Evolutionary conservation across 2,329 filamentous ascomycete species (phyloP), one percentile per base, ranked within the genome.

Genomic region (Scleromitrula shiraiana): DNA sequence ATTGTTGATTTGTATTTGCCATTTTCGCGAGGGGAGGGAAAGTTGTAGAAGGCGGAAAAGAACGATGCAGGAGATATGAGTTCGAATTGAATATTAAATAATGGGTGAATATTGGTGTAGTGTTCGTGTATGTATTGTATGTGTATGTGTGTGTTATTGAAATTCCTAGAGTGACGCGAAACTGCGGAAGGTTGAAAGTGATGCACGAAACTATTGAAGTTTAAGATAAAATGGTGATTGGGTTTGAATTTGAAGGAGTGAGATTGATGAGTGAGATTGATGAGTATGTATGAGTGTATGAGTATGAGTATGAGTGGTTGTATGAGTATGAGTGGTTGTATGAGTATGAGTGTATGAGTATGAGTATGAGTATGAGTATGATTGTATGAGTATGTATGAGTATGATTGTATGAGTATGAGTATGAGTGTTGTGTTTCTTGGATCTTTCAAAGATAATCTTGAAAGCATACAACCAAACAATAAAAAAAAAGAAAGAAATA

Each of bases 11-110:
- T 22, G 41, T 43, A 20, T 50, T 46, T 38, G 47, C 50, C 58
- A 60, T 60, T 38, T 37, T 56, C 54, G 55, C 53, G 50, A 53
- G 37, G 44, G 48, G 43, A 49, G 43, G 38, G 30, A 36, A n/a
- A n/a, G n/a, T n/a, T n/a, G n/a, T n/a, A n/a, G n/a, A n/a, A n/a
- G n/a, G n/a, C n/a, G n/a, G n/a, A n/a, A n/a, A n/a, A n/a, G n/a
- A n/a, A n/a, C n/a, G n/a, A n/a, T n/a, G n/a, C n/a, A n/a, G n/a
- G n/a, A n/a, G n/a, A n/a, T n/a, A n/a, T n/a, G n/a, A n/a, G n/a
- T n/a, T n/a, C 14, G 29, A 12, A 32, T 2, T 32, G 29, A 32
- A 15, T 32, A 12, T 12, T 32, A 15, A 12, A 15, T 32, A 3
- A 15, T 32, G 29, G 8, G 26, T 29, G 26, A n/a, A n/a, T n/a